Conservation (phyloP, 306 rosid genomes). For the Corylus americana region DNA sequence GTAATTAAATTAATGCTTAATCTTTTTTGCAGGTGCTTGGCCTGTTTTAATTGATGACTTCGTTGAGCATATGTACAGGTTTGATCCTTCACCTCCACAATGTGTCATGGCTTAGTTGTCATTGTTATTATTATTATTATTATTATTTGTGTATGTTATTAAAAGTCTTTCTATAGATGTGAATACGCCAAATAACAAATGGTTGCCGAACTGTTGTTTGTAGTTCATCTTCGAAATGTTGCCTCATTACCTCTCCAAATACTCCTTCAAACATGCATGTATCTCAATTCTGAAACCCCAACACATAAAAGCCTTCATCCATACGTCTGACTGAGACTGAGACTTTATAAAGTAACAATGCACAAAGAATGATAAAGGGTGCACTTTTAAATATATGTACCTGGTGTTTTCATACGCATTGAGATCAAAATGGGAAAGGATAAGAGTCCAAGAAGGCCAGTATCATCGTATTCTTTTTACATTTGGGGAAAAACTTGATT, state of each 20-base stretch:
- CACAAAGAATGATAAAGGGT: neutral
- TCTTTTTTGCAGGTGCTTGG: slow-evolving; percentile 87
- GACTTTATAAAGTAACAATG: neutral
- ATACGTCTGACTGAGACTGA: neutral
- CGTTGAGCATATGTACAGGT: slow-evolving; percentile 98
- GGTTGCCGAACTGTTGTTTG: neutral
- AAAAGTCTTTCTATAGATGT: neutral
- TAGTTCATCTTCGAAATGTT: neutral
- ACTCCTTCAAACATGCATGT: neutral
- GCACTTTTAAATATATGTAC: neutral
- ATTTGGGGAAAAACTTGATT: neutral
- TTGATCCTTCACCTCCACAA: slow-evolving; percentile 33
- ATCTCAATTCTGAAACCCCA: neutral
- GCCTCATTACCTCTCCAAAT: neutral
- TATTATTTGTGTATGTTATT: neutral
- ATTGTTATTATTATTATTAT: neutral
- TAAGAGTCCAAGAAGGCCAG: neutral
- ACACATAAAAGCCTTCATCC: neutral
- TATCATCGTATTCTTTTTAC: neutral
- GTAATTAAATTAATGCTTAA: neutral
- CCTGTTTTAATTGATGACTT: slow-evolving; percentile 95
- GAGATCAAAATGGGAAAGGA: neutral
- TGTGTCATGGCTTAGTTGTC: slow-evolving; percentile 9
- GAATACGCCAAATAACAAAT: neutral
- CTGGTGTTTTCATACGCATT: neutral